Evolutionary conservation across 2,329 filamentous ascomycete species (phyloP).

Genomic region (Cytospora piceae): DNA sequence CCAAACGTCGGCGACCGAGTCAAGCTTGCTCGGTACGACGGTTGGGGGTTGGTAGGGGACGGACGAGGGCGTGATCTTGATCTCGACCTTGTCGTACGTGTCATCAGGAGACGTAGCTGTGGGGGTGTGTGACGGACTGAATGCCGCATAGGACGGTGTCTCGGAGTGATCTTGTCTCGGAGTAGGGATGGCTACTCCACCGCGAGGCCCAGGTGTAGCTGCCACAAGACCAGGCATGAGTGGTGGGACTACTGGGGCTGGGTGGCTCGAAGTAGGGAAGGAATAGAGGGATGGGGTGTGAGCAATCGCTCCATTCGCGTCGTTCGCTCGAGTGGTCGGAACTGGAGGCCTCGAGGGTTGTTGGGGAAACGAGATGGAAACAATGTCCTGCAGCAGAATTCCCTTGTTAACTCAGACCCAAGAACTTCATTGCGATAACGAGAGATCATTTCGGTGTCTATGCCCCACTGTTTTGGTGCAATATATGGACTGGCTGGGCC

Average conservation of each 20-base stretch:
- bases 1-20: constrained; percentile 44
- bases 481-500: no score
- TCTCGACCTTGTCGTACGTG: constrained; percentile 15
- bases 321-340: background rate
- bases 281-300: background rate
- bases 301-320: background rate
- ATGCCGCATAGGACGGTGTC: background rate
- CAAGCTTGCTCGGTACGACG: constrained; percentile 42
- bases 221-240: background rate
- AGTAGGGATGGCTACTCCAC: background rate
- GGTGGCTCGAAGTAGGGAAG: background rate
- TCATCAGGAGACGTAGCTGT: background rate
- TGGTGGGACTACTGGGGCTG: constrained; percentile 2
- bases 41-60: constrained; percentile 37
- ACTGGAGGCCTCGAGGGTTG: background rate
- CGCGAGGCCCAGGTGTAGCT: constrained; percentile 3
- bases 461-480: no score
- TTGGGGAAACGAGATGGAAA: constrained; percentile 6
- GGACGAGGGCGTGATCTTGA: constrained; percentile 21
- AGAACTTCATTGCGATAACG: no score
- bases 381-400: background rate
- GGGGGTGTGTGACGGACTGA: constrained; percentile 1
- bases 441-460: no score
- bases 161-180: constrained; percentile 12
- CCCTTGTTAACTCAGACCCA: background rate